A percentile compares a stretch with the other conserved stretches of the same genome.
These are phyloP conservation scores for Picochlorum sp. DNA, from an alignment of 139 green algal species.

Conservation along the genomic window DNA sequence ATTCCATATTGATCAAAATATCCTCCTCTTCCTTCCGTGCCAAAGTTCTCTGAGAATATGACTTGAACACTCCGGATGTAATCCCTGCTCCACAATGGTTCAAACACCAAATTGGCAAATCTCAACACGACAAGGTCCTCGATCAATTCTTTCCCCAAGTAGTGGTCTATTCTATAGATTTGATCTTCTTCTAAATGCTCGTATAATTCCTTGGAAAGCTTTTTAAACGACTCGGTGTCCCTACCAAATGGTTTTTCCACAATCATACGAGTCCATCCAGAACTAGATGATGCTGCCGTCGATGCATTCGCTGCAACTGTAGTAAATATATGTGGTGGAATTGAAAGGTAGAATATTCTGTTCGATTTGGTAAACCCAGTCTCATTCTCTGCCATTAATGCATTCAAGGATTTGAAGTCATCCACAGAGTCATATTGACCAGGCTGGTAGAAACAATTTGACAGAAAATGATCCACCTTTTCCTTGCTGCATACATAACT, in stretches of 20 bases:
- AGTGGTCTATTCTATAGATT: slow-evolving; percentile 99
- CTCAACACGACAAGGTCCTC: slow-evolving; percentile 96
- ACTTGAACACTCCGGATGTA: slow-evolving; percentile 97
- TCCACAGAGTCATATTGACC: slow-evolving; percentile 60
- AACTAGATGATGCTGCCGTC: slow-evolving; percentile 51
- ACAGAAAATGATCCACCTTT: slow-evolving; percentile 74
- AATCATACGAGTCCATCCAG: slow-evolving; percentile 95
- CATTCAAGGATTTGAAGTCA: slow-evolving; percentile 67
- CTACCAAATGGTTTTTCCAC: slow-evolving; percentile 99
- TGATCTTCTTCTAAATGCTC: slow-evolving; percentile 88
- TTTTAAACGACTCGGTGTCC: slow-evolving; percentile 68
- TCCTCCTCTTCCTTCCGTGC: slow-evolving; percentile 91
- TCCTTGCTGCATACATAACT: slow-evolving; percentile 45
- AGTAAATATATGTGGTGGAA: slow-evolving; percentile 91
- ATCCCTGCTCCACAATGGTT: slow-evolving; percentile 92
- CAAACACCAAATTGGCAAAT: slow-evolving; percentile 97
- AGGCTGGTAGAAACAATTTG: slow-evolving; percentile 79
- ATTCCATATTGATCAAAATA: slow-evolving; percentile 99
- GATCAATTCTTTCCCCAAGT: slow-evolving; percentile 99
- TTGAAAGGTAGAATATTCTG: slow-evolving; percentile 98
- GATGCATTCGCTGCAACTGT: slow-evolving; percentile 59
- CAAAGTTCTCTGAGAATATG: slow-evolving; percentile 97
- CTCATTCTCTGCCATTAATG: slow-evolving; percentile 60
- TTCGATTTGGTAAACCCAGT: slow-evolving; percentile 38
- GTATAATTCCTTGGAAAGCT: slow-evolving; percentile 65